These are phyloP conservation scores for Phytophthora tentaculata DNA, from an alignment of 352 stramenopile species.

Conservation along the genomic window DNA sequence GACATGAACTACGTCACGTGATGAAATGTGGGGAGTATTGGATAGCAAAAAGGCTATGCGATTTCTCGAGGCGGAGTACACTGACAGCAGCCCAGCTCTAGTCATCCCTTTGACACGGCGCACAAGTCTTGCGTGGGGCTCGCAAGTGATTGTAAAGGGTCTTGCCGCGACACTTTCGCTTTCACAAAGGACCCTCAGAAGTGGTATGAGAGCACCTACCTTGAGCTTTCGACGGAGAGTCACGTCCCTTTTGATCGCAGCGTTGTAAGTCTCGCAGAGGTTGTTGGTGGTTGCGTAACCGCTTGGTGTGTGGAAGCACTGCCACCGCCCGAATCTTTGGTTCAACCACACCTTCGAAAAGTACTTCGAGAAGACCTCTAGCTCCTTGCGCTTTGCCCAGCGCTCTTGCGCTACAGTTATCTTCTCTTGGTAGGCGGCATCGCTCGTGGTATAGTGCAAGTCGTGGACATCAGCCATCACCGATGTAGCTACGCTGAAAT, in stretches of 20 bases:
- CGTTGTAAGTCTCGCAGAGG: conserved; percentile 32
- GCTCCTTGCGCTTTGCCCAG: conserved; percentile 5
- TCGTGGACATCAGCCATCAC: conserved; percentile 19
- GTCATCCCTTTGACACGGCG: not conserved
- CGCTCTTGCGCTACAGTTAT: not conserved
- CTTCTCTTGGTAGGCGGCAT: not conserved
- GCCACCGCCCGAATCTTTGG: conserved; percentile 12
- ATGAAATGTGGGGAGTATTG: not conserved
- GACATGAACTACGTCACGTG: not conserved
- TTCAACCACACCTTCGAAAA: conserved; percentile 15
- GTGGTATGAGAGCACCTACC: conserved; percentile 2
- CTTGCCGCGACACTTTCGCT: not conserved
- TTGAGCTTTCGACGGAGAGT: conserved; percentile 11
- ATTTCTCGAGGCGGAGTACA: not conserved
- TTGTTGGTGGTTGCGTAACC: conserved; percentile 34
- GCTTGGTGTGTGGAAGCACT: conserved; percentile 25
- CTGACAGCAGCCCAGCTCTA: not conserved
- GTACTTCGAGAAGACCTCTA: not conserved
- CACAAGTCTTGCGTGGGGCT: not conserved
- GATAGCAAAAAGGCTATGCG: conserved; percentile 11
- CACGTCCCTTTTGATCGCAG: conserved; percentile 26
- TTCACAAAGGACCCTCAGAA: not conserved
- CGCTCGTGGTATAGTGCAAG: conserved; percentile 10
- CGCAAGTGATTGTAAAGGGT: not conserved
- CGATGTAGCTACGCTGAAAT: not conserved